Conservation (phyloP, 305 asterid species). For the Ilex paraguariensis region DNA sequence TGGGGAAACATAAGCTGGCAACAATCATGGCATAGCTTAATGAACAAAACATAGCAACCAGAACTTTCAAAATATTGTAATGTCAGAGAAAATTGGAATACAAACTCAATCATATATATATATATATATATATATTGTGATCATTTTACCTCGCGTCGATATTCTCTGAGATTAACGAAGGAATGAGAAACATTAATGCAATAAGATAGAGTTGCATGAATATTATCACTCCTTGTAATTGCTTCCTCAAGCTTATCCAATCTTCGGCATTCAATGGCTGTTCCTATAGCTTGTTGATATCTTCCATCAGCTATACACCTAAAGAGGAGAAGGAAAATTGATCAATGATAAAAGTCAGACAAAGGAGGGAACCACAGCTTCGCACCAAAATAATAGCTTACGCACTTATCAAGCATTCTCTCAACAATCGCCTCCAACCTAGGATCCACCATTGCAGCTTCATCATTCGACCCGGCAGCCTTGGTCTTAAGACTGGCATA, state of each 20-base stretch:
- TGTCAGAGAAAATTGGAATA: no score
- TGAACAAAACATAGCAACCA: no score
- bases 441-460: slow-evolving; percentile 63
- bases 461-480: slow-evolving; percentile 73
- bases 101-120: no score
- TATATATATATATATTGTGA: no score
- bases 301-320: slow-evolving; percentile 95
- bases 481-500: slow-evolving; percentile 78
- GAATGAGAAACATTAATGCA: slow-evolving; percentile 84
- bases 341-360: slow-evolving; percentile 4
- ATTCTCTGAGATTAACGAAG: slow-evolving; percentile 84
- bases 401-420: slow-evolving; percentile 86
- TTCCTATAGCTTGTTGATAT: slow-evolving; percentile 95
- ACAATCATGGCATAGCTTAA: no score
- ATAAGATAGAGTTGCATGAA: slow-evolving; percentile 70
- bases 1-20: no score
- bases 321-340: slow-evolving; percentile 5
- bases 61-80: no score
- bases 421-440: slow-evolving; percentile 96
- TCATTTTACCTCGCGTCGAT: slow-evolving; percentile 73
- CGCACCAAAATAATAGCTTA: slow-evolving; percentile 8
- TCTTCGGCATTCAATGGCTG: slow-evolving; percentile 90
- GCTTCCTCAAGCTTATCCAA: slow-evolving; percentile 95
- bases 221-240: slow-evolving; percentile 68
- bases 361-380: not conserved